Conservation (phyloP, 2,329 filamentous ascomycete genomes). For the Fusarium cyanostomum region DNA sequence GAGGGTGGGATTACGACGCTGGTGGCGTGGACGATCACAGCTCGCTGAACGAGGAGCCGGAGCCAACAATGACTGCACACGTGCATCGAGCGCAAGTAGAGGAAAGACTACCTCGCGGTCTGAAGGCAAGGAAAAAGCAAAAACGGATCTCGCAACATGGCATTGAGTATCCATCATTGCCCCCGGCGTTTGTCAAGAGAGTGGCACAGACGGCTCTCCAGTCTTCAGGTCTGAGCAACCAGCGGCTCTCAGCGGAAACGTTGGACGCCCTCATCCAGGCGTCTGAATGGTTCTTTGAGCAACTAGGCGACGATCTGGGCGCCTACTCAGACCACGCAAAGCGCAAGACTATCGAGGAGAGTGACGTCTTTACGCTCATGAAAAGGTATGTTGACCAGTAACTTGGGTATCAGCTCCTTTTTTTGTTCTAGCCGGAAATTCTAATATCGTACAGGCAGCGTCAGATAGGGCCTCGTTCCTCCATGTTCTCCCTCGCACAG, state of each 20-base stretch:
- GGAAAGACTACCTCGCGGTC: slow-evolving; percentile 22
- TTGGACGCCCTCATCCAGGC: slow-evolving; percentile 80
- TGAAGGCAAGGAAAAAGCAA: slow-evolving; percentile 46
- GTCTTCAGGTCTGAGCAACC: slow-evolving; percentile 70
- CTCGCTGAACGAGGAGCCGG: slow-evolving; percentile 35
- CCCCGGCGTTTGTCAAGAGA: slow-evolving; percentile 76
- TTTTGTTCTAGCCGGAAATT: slow-evolving; percentile 37
- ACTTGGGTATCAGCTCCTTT: slow-evolving; percentile 35
- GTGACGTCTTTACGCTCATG: slow-evolving; percentile 84
- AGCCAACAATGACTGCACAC: slow-evolving; percentile 11
- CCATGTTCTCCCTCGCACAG: slow-evolving; percentile 85
- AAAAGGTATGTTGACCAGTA: slow-evolving; percentile 69
- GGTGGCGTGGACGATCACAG: slow-evolving; percentile 38
- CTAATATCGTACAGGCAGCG: slow-evolving; percentile 72
- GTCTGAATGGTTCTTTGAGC: slow-evolving; percentile 92
- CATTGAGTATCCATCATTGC: slow-evolving; percentile 78
- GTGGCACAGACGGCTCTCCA: slow-evolving; percentile 76
- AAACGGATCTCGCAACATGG: slow-evolving; percentile 73
- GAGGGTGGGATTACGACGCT: slow-evolving; percentile 29
- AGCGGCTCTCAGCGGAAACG: slow-evolving; percentile 77
- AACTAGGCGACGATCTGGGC: slow-evolving; percentile 80
- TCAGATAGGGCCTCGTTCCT: slow-evolving; percentile 75
- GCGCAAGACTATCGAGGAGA: slow-evolving; percentile 86
- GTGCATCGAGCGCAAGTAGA: slow-evolving; percentile 14
- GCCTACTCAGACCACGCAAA: slow-evolving; percentile 84